Percentiles rank a stretch among this genome's conserved stretches.
These are phyloP conservation scores for Elsinoe ampelina DNA, from an alignment of 2,329 filamentous ascomycete species.

Conservation along the genomic window DNA sequence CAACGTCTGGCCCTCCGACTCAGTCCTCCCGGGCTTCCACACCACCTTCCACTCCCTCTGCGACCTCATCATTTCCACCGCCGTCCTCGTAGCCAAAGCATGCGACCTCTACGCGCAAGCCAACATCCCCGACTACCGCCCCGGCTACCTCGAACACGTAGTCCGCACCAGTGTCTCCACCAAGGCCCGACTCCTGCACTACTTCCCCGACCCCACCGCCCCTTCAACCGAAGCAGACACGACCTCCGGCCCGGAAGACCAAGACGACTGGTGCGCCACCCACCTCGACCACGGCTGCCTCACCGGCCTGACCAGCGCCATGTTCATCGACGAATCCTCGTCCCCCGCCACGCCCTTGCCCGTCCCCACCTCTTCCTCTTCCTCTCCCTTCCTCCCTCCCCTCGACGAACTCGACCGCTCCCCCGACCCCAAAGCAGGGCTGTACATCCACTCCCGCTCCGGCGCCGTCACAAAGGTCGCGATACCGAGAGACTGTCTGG, in stretches of 20 bases:
- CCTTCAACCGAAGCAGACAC: slow-evolving; percentile 10
- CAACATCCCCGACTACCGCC: slow-evolving; percentile 67
- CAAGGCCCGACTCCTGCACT: slow-evolving; percentile 86
- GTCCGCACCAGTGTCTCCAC: slow-evolving; percentile 78
- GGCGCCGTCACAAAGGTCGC: slow-evolving; percentile 80
- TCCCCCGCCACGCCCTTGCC: slow-evolving; percentile 29
- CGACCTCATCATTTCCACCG: slow-evolving; percentile 76
- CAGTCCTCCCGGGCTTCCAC: slow-evolving; percentile 65
- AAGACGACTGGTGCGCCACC: slow-evolving; percentile 87
- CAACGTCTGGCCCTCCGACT: slow-evolving; percentile 63
- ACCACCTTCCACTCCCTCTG: slow-evolving; percentile 66
- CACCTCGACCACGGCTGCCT: slow-evolving; percentile 89
- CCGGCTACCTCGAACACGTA: slow-evolving; percentile 75
- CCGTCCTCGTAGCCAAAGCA: slow-evolving; percentile 76
- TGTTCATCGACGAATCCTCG: slow-evolving; percentile 78
- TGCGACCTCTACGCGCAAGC: slow-evolving; percentile 77
- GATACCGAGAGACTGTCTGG: slow-evolving; percentile 84
- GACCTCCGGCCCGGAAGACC: slow-evolving; percentile 30
- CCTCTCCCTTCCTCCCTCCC: slow-evolving; percentile 28
- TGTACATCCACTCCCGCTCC: slow-evolving; percentile 87
- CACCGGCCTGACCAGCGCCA: slow-evolving; percentile 85
- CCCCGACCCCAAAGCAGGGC: slow-evolving; percentile 72
- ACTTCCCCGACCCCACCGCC: slow-evolving; percentile 55
- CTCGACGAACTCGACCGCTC: slow-evolving; percentile 64
- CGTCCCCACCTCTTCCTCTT: slow-evolving; percentile 20